A percentile compares a stretch with the other conserved stretches of the same genome.
Evolutionary conservation across 163 green algal genomes (phyloP).

Genomic region (Prototheca stagnorum): DNA sequence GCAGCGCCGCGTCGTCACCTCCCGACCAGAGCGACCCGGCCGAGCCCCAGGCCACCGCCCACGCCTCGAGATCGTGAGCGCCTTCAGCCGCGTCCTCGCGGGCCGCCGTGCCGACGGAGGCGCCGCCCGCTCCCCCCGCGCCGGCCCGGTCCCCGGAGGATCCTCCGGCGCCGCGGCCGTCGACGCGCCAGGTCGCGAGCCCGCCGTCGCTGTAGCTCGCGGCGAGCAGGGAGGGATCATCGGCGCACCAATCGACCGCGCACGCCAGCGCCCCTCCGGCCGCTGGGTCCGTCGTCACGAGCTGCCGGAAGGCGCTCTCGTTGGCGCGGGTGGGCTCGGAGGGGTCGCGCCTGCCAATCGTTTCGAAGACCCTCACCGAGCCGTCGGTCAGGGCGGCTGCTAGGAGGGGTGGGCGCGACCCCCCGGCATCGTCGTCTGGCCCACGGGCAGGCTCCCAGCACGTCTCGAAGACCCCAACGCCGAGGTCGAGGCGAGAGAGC

Average conservation of each 20-base stretch:
- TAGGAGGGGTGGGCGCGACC: slow-evolving; percentile 6
- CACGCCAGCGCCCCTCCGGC: too few relatives aligned
- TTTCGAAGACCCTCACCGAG: slow-evolving; percentile 21
- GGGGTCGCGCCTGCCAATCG: too few relatives aligned
- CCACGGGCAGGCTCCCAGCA: too few relatives aligned
- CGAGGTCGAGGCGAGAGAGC: slow-evolving; percentile 10
- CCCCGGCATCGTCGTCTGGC: slow-evolving; percentile 62
- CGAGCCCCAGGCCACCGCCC: slow-evolving; percentile 41
- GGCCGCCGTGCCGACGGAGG: neutral
- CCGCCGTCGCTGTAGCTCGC: neutral
- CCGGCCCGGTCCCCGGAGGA: neutral
- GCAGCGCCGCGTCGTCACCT: slow-evolving; percentile 66
- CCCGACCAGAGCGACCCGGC: slow-evolving; percentile 54
- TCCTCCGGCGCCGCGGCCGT: neutral
- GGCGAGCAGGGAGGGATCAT: neutral
- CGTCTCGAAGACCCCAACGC: slow-evolving; percentile 26
- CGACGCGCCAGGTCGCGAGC: neutral
- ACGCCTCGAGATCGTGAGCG: slow-evolving; percentile 53
- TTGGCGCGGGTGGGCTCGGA: too few relatives aligned
- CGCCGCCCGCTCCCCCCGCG: neutral
- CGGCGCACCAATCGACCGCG: too few relatives aligned
- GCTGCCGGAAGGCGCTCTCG: too few relatives aligned
- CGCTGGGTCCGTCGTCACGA: too few relatives aligned
- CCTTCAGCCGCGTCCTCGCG: neutral
- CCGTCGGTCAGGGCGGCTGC: slow-evolving; percentile 39